Base-by-base conservation (phyloP, 1,284 basidiomycete genomes). In the Trametes hirsuta region DNA sequence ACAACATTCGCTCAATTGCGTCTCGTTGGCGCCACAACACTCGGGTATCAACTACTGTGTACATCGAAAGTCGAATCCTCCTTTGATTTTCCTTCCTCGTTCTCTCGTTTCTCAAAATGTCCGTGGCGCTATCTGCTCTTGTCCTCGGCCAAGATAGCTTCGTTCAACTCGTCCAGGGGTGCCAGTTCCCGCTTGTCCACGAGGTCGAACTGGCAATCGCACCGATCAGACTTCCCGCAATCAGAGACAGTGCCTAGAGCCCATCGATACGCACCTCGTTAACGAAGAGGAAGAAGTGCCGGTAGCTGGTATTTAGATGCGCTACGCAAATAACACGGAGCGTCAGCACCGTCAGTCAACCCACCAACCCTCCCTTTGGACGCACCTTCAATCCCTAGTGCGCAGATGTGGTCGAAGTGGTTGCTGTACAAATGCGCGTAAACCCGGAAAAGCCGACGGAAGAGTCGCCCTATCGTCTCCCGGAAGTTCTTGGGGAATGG, bases 371-470 rank as follows among this genome's bases (percentile, higher is more conserved):
- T 11, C 15, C 3, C 8, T 2, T 21, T n/a, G n/a, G 12, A 44
- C 80, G 53, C 66, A 97, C 95, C 95, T 85, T 99, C 97, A 62
- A 99, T 98, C 14, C 95, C 95, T 50, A 99, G 79, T 8, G 97
- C 97, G 75, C 97, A 99, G 62, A 99, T 94, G 72, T 98, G 97
- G 70, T 98, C 97, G 76, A 99, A 99, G 77, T 99, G 97, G 69
- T 96, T 96, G 82, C 97, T 97, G 81, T 99, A 99, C 70, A 99
- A 89, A 75, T 99, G 97, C 22, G 96, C 97, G 72, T 99, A 99
- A 44, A 99, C 93, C 14, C 97, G 85, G 84, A 99, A 99, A 49
- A 99, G 77, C 25, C 97, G 85, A 53, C 97, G 85, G 58, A 96
- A 85, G 61, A 99, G 95, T 14, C 94, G 95, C 74, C 95, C 91